phyloP scores from a whole-genome alignment of 352 stramenopile species.

The Thraustochytrium striatum region DNA sequence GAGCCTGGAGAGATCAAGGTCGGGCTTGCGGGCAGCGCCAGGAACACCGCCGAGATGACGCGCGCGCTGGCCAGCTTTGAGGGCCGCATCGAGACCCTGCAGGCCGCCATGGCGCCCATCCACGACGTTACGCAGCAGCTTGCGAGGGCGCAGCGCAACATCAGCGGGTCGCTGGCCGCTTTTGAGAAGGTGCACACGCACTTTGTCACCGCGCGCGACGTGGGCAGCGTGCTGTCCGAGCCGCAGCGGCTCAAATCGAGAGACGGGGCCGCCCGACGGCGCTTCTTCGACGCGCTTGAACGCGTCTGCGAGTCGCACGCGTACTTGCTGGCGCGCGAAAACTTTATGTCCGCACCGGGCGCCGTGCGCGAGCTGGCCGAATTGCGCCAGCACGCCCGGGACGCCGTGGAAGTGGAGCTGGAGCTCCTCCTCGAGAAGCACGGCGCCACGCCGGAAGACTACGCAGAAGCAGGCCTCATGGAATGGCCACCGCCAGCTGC shows the following conservation, averaged over 20 bases:
- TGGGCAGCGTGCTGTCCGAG: not conserved
- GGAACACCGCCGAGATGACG: slow-evolving; percentile 24
- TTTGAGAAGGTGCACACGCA: slow-evolving; percentile 37
- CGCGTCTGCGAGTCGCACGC: slow-evolving; percentile 12
- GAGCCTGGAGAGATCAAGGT: slow-evolving; percentile 24
- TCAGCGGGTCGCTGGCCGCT: not conserved
- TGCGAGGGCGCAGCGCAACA: slow-evolving; percentile 16
- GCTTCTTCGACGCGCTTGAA: not conserved
- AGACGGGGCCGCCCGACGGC: not conserved
- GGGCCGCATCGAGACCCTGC: slow-evolving; percentile 1
- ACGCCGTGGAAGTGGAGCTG: slow-evolving; percentile 25
- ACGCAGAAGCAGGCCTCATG: not conserved
- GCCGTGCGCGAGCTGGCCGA: not conserved
- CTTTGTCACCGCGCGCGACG: not conserved
- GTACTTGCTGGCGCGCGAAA: not conserved
- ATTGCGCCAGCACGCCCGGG: not conserved
- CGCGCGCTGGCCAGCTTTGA: slow-evolving; percentile 20
- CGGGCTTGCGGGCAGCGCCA: slow-evolving; percentile 15
- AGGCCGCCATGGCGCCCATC: slow-evolving; percentile 1
- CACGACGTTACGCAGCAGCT: slow-evolving; percentile 15
- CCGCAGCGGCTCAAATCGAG: not conserved
- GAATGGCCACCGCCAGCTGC: not conserved
- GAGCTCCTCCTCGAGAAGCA: slow-evolving; percentile 13
- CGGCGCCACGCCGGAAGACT: not conserved
- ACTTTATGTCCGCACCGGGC: slow-evolving; percentile 12